These are phyloP conservation scores for Phytophthora palmivora DNA, from an alignment of 352 stramenopile species.

Conservation along the genomic window DNA sequence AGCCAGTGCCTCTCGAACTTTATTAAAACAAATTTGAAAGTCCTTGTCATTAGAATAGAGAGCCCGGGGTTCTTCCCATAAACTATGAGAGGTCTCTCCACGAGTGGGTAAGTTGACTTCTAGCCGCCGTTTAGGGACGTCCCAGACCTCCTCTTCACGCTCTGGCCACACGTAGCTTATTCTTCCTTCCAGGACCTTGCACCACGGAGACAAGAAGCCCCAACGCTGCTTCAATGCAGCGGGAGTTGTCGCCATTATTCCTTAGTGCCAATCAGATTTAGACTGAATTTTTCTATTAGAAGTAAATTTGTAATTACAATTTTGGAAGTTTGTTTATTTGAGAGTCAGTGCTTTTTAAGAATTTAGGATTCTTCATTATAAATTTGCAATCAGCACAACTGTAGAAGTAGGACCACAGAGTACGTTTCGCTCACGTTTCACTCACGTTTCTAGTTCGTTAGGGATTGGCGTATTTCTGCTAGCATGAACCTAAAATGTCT, in stretches of 20 bases:
- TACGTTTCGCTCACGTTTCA: too few species aligned
- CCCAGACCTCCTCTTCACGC: slow-evolving; percentile 27
- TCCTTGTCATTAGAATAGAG: slow-evolving; percentile 19
- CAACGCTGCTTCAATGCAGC: slow-evolving; percentile 19
- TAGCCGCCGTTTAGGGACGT: slow-evolving; percentile 16
- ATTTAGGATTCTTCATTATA: too few species aligned
- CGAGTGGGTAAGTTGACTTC: slow-evolving; percentile 22
- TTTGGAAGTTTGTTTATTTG: too few species aligned
- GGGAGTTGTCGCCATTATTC: slow-evolving; percentile 6
- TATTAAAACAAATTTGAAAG: slow-evolving; percentile 9
- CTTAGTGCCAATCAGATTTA: background rate
- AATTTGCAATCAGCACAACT: too few species aligned
- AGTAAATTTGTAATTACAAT: background rate
- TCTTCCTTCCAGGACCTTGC: slow-evolving; percentile 7
- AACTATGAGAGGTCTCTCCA: background rate
- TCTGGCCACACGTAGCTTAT: slow-evolving; percentile 11
- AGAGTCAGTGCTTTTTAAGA: too few species aligned
- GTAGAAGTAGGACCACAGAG: too few species aligned
- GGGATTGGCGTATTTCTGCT: too few species aligned
- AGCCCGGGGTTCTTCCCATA: background rate
- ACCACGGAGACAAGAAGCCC: slow-evolving; percentile 33
- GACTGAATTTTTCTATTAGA: too few species aligned
- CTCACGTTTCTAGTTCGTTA: too few species aligned
- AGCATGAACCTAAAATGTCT: too few species aligned
- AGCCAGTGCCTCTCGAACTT: slow-evolving; percentile 32